phyloP scores from a whole-genome alignment of 2,329 filamentous ascomycete genomes.

The Fusarium siculi region DNA sequence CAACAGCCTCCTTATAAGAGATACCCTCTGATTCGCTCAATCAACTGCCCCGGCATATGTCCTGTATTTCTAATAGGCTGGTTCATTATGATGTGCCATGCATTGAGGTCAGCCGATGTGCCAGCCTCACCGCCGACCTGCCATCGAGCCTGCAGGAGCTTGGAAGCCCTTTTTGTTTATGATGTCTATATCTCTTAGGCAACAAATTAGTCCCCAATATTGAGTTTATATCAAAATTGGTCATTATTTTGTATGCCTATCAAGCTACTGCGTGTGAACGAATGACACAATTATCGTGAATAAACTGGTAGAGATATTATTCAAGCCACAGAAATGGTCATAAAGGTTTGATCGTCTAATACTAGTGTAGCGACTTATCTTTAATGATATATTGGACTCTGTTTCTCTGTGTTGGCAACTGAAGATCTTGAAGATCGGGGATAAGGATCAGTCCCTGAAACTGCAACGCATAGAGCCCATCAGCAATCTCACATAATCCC shows the following conservation, averaged over 20 bases:
- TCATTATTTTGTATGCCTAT: background rate
- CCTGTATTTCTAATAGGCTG: background rate
- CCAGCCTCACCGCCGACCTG: background rate
- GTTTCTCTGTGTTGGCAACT: background rate
- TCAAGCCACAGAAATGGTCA: background rate
- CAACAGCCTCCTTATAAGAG: background rate
- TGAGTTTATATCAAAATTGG: fast-evolving
- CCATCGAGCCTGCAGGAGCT: background rate
- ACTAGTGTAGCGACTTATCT: too few relatives aligned
- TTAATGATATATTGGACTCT: too few relatives aligned
- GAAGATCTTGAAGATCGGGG: background rate
- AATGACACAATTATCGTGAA: background rate
- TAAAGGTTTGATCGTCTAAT: too few relatives aligned
- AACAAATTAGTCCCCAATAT: fast-evolving
- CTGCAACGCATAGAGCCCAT: fast-evolving
- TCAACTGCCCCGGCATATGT: fast-evolving
- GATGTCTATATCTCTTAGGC: background rate
- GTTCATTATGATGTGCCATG: fast-evolving
- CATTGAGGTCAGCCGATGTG: background rate
- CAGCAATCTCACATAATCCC: background rate
- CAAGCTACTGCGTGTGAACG: too few relatives aligned
- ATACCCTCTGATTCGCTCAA: fast-evolving
- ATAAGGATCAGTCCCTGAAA: background rate
- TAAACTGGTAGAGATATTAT: background rate
- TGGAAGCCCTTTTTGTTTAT: background rate